Conservation (phyloP, 495 filamentous ascomycete species). For the Neurospora sp. region DNA sequence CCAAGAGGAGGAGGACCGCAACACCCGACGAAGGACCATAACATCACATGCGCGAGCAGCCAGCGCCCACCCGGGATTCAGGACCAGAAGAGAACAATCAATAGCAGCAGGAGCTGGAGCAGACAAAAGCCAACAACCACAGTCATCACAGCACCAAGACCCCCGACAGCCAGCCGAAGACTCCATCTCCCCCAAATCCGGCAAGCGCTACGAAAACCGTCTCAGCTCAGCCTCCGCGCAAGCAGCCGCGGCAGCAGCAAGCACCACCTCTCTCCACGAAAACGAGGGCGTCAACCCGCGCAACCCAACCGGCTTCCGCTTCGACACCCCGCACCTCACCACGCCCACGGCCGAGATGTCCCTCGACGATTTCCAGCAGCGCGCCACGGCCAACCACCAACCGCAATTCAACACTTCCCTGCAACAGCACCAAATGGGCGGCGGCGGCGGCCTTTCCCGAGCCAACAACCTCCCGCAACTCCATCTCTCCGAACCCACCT, state of each 20-base stretch:
- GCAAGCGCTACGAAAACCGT: background rate
- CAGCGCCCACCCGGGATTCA: background rate
- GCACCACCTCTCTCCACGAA: background rate
- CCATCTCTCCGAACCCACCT: background rate
- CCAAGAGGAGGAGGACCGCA: slow-evolving; percentile 9
- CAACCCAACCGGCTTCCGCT: background rate
- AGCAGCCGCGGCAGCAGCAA: background rate
- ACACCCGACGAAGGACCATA: slow-evolving; percentile 1
- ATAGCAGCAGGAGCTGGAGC: background rate
- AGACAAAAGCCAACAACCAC: background rate
- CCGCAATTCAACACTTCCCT: background rate
- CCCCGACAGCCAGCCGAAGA: slow-evolving; percentile 4
- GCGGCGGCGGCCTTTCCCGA: background rate
- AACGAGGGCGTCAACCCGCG: background rate
- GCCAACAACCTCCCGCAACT: background rate
- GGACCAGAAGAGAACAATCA: slow-evolving; percentile 1
- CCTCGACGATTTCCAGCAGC: slow-evolving; percentile 21
- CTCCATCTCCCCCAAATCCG: slow-evolving; percentile 27
- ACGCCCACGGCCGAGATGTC: slow-evolving; percentile 29
- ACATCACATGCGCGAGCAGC: background rate
- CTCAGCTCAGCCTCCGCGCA: background rate
- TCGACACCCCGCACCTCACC: slow-evolving; percentile 22
- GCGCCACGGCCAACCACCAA: background rate
- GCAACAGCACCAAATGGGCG: background rate
- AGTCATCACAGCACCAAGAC: background rate